Base-by-base conservation (phyloP, 768 basidiomycete genomes). In the Pisolithus tinctorius region DNA sequence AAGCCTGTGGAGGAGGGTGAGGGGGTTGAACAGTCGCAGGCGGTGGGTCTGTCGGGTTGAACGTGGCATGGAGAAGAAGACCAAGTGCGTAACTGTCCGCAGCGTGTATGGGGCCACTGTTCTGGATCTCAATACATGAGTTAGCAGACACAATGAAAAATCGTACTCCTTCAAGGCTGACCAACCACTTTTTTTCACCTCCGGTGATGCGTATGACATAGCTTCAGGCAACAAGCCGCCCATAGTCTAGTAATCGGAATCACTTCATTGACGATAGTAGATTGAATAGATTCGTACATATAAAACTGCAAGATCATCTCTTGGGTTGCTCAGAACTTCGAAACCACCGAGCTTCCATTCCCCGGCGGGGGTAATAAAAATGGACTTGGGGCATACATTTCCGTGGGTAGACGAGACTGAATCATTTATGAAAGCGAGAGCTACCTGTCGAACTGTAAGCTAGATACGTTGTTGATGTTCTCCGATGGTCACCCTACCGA, bases 321-420 rank as follows among this genome's bases (percentile, higher is more conserved):
- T 88, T 8, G 85, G 78, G 57, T 78, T 89, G 59, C 91, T 93
- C 55, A 96, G 67, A 0, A 95, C 70, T 61, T 99, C 96, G 61
- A 98, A 93, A 1, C 95, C 95, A 17, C 91, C 94, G 7, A 99
- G 72, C 62, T 90, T 90, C 96, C 95, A 98, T 71, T 99, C 96
- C 5, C 95, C 91, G 0, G 92, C 89, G 0, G 86, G 84, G 1
- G 95, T 92, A 47, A 96, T 81, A 63, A 96, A 97, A 52, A 97
- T 80, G 1, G 89, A 83, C 51, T 79, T 76, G n/a, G 78, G 65
- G 52, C 81, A 73, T 50, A 94, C 63, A 57, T 84, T 88, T 20
- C 92, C 93, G 59, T 96, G 93, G 0, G 89, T 88, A 2, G 89
- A 90, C 25, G 79, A 69, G 48, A 81, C 86, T 7, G 88, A 77